Conservation (phyloP, 495 filamentous ascomycete genomes). For the Aspergillus nanangensis region DNA sequence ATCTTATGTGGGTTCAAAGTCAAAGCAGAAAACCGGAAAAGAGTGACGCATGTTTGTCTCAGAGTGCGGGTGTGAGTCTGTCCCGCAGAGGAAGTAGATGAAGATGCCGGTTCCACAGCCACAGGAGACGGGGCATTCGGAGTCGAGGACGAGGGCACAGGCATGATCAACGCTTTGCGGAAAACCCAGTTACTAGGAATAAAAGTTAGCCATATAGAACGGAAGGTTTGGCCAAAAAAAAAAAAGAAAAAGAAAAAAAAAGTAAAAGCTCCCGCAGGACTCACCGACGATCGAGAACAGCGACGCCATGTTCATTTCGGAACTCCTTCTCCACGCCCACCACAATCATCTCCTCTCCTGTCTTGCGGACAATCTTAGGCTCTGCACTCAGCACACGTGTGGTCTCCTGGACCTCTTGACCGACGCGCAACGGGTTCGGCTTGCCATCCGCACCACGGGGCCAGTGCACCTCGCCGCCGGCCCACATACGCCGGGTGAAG, state of each 20-base stretch:
- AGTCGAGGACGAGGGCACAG: slow-evolving; percentile 3
- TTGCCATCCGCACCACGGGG: slow-evolving; percentile 26
- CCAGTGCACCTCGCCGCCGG: slow-evolving; percentile 62
- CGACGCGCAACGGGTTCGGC: slow-evolving; percentile 43
- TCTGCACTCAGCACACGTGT: slow-evolving; percentile 48
- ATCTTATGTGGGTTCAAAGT: slow-evolving; percentile 74
- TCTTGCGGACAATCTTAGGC: slow-evolving; percentile 46
- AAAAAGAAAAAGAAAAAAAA: no score
- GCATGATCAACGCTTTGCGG: slow-evolving; percentile 39
- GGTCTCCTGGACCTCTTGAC: slow-evolving; percentile 52
- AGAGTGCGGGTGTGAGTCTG: slow-evolving; percentile 40
- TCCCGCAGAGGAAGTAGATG: slow-evolving; percentile 19
- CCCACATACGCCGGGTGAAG: slow-evolving; percentile 75
- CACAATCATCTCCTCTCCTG: slow-evolving; percentile 61
- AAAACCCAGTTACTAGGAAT: slow-evolving; percentile 56
- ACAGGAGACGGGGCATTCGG: slow-evolving; percentile 9
- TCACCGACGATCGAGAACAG: slow-evolving; percentile 50
- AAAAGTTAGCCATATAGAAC: neutral
- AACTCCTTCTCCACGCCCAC: slow-evolving; percentile 61
- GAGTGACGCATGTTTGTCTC: slow-evolving; percentile 48
- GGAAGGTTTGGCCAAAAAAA: no score
- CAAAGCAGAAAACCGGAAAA: slow-evolving; percentile 69
- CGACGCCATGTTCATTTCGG: slow-evolving; percentile 44
- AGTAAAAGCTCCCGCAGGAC: neutral
- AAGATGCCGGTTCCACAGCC: slow-evolving; percentile 16